These are phyloP conservation scores for Colletotrichum costaricense DNA, from an alignment of 2,329 filamentous ascomycete genomes.

Conservation along the genomic window DNA sequence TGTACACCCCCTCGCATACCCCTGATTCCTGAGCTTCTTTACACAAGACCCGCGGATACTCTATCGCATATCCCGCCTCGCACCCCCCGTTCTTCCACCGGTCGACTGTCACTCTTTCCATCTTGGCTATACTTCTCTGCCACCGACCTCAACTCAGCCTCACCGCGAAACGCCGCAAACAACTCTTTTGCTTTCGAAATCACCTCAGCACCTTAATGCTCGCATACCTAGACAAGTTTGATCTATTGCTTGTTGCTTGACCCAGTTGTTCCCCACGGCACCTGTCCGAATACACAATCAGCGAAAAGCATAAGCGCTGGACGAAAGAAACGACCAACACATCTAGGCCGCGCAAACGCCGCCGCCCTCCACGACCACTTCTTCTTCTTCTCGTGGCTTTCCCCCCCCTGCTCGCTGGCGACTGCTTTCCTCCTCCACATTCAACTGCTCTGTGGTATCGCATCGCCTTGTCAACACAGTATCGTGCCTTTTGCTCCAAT, in stretches of 20 bases:
- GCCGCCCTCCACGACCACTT: conserved; percentile 6
- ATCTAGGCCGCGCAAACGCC: conserved; percentile 6
- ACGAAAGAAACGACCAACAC: conserved; percentile 26
- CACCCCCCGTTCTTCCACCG: conserved; percentile 9
- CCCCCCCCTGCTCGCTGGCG: conserved; percentile 7
- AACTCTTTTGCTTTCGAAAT: background rate
- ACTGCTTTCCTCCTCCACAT: conserved; percentile 4
- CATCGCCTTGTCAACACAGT: background rate
- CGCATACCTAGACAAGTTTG: background rate
- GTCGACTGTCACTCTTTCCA: conserved; percentile 22
- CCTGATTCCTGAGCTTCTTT: conserved; percentile 5
- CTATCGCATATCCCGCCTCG: conserved; percentile 27
- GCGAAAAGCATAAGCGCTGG: conserved; percentile 31
- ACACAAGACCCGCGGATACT: conserved; percentile 16
- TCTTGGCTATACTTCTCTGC: conserved; percentile 10
- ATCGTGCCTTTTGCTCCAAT: background rate
- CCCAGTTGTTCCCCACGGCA: conserved; percentile 4
- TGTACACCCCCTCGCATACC: background rate
- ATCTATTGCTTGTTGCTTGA: conserved; percentile 4
- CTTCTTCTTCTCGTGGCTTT: conserved; percentile 25
- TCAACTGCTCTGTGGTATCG: background rate
- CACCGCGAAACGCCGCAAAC: conserved; percentile 8
- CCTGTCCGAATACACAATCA: background rate
- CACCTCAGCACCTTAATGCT: background rate
- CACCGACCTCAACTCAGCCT: conserved; percentile 13